phyloP scores from a whole-genome alignment of 2,329 filamentous ascomycete species.

The Thielaviopsis musarum region DNA sequence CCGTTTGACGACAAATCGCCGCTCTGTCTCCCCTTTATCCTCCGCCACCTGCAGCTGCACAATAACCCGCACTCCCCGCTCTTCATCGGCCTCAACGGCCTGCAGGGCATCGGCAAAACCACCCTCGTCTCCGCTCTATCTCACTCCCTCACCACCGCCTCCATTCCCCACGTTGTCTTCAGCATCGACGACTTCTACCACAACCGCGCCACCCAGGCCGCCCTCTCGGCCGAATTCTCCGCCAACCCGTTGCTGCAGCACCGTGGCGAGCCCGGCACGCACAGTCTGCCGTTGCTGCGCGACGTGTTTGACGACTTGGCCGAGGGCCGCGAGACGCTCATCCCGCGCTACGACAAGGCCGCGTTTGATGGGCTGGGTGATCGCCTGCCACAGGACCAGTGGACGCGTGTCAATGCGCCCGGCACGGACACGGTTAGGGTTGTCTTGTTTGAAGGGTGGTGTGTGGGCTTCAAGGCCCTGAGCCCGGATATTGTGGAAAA shows the following conservation, averaged over 20 bases:
- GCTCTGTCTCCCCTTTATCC: slow-evolving; percentile 62
- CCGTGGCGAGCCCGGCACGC: slow-evolving; percentile 68
- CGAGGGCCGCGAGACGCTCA: slow-evolving; percentile 38
- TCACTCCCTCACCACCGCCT: slow-evolving; percentile 35
- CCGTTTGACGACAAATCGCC: slow-evolving; percentile 58
- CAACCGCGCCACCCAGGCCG: slow-evolving; percentile 47
- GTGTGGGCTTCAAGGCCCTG: slow-evolving; percentile 62
- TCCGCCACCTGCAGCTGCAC: slow-evolving; percentile 30
- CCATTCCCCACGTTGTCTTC: slow-evolving; percentile 47
- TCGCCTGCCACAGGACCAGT: slow-evolving; percentile 43
- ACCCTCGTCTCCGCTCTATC: slow-evolving; percentile 60
- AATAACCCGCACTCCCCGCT: slow-evolving; percentile 34
- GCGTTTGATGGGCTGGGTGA: slow-evolving; percentile 62
- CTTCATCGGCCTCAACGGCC: slow-evolving; percentile 75
- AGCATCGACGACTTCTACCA: slow-evolving; percentile 89
- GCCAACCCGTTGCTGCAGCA: slow-evolving; percentile 63
- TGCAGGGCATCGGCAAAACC: slow-evolving; percentile 87
- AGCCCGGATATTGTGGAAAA: slow-evolving; percentile 32
- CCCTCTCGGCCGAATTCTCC: slow-evolving; percentile 46
- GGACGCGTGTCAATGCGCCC: slow-evolving; percentile 39
- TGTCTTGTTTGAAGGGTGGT: slow-evolving; percentile 82
- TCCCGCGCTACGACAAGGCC: slow-evolving; percentile 76
- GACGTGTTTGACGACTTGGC: slow-evolving; percentile 29
- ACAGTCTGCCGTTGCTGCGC: slow-evolving; percentile 47
- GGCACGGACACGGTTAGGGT: slow-evolving; percentile 38